Evolutionary conservation across 1,139 yeast genomes (phyloP), one percentile per base, ranked within the genome.

Genomic region (Kazachstania sp.): DNA sequence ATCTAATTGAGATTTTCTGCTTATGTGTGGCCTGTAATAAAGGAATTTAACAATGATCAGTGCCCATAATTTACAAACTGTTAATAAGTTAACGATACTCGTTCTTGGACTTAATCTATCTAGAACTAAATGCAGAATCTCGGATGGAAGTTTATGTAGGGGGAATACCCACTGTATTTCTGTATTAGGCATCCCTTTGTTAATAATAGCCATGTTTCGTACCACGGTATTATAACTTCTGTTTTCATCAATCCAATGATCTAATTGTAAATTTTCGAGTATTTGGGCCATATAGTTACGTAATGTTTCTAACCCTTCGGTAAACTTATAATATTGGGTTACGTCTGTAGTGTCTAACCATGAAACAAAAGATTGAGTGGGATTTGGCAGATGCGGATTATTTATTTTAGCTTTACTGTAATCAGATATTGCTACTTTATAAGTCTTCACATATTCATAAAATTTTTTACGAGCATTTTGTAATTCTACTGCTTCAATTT

Each of bases 11-110:
- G 63, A 56, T 53, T 72, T 77, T 55, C 75, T 77, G 60, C 75
- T 84, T 69, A 78, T 83, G 51, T 81, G 83, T 1, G 97, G 97
- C 51, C 97, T 77, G 62, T 86, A 86, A 95, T 97, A 90, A 38
- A 90, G 71, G 47, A 84, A 73, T 60, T 87, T 95, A 16, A 88
- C 79, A 19, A 87, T 81, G 43, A 86, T 71, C 54, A 80, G 78
- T 30, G 90, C 87, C 84, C 95, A 88, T 53, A 81, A 77, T 55
- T 79, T 79, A 65, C 95, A 88, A 9, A 88, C 94, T 2, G 88
- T 74, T 51, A 87, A 70, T 39, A 87, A 71, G 13, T 81, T 72
- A 51, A 80, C 80, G 55, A 85, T 72, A 63, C 88, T 95, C 1
- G 71, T 60, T 52, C 75, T 76, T 44, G 83, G 71, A 42, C 78